Evolutionary conservation across 1,139 yeast genomes (phyloP).

Genomic region (Martiniozyma asiatica): DNA sequence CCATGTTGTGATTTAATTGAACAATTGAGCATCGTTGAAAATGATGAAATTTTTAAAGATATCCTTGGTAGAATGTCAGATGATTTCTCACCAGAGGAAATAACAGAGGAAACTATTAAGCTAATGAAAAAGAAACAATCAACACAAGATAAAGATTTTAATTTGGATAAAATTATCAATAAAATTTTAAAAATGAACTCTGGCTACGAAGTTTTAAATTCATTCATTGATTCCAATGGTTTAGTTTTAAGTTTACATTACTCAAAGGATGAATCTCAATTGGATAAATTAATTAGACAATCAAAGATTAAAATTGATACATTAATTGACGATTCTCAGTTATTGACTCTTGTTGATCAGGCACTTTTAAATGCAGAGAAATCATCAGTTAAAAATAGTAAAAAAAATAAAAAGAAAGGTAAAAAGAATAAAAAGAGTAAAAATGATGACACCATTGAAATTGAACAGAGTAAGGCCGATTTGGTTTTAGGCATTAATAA

Average conservation of each 20-base stretch:
- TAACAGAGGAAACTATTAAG: slow-evolving; percentile 29
- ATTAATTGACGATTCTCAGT: slow-evolving; percentile 38
- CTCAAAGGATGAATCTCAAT: slow-evolving; percentile 40
- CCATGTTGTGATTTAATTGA: slow-evolving; percentile 49
- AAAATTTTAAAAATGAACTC: slow-evolving; percentile 31
- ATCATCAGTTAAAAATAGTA: slow-evolving; percentile 8
- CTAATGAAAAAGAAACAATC: slow-evolving; percentile 16
- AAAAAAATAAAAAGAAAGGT: slow-evolving; percentile 10
- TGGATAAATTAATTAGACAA: slow-evolving; percentile 31
- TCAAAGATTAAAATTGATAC: slow-evolving; percentile 39
- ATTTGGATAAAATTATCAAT: slow-evolving; percentile 33
- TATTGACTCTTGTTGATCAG: slow-evolving; percentile 40
- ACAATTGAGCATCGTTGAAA: slow-evolving; percentile 39
- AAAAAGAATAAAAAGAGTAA: too few relatives aligned
- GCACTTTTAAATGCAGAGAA: slow-evolving; percentile 18
- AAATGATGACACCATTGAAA: slow-evolving; percentile 1
- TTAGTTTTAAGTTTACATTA: slow-evolving; percentile 33
- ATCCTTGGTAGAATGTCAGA: slow-evolving; percentile 53
- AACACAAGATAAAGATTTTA: slow-evolving; percentile 13
- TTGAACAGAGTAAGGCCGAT: too few relatives aligned
- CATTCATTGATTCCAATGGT: slow-evolving; percentile 65
- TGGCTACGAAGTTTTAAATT: slow-evolving; percentile 50
- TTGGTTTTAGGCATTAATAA: too few relatives aligned
- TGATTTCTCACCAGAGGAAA: slow-evolving; percentile 42
- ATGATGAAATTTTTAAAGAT: slow-evolving; percentile 56